phyloP scores from a whole-genome alignment of 495 filamentous ascomycete species.

The Podospora pseudoanserina region DNA sequence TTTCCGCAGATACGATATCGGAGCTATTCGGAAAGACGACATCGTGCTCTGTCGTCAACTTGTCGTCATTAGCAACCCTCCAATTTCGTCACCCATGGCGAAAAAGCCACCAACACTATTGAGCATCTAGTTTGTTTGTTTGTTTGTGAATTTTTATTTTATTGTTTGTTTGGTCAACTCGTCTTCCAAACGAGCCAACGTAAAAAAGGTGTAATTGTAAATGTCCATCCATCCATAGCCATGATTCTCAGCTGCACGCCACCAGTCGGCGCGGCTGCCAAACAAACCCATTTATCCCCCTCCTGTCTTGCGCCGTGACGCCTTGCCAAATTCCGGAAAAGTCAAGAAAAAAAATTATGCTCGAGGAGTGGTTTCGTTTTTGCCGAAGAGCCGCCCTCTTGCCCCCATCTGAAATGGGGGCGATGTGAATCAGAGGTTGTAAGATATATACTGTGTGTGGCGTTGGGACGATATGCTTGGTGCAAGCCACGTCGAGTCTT shows the following conservation, averaged over 20 bases:
- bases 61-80: too few species aligned
- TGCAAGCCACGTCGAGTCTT: neutral
- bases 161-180: neutral
- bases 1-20: too few species aligned
- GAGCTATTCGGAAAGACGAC: too few species aligned
- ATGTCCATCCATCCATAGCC: neutral
- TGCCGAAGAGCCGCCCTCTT: neutral
- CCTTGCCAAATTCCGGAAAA: conserved; percentile 2
- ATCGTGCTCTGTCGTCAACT: too few species aligned
- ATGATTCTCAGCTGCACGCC: conserved; percentile 3
- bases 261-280: neutral
- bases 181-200: neutral
- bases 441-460: too few species aligned
- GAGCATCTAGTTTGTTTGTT: neutral
- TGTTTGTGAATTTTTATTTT: neutral
- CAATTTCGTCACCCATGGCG: too few species aligned
- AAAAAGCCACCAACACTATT: too few species aligned
- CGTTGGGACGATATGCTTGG: neutral
- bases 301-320: neutral
- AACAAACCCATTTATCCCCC: neutral
- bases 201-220: neutral
- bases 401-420: neutral
- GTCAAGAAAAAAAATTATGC: neutral
- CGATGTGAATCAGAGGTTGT: neutral
- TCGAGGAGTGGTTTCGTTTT: neutral